Percentiles rank a stretch among this genome's conserved stretches.
Evolutionary conservation across 495 filamentous ascomycete genomes (phyloP).

Genomic region (Mytilinidion resinicola): DNA sequence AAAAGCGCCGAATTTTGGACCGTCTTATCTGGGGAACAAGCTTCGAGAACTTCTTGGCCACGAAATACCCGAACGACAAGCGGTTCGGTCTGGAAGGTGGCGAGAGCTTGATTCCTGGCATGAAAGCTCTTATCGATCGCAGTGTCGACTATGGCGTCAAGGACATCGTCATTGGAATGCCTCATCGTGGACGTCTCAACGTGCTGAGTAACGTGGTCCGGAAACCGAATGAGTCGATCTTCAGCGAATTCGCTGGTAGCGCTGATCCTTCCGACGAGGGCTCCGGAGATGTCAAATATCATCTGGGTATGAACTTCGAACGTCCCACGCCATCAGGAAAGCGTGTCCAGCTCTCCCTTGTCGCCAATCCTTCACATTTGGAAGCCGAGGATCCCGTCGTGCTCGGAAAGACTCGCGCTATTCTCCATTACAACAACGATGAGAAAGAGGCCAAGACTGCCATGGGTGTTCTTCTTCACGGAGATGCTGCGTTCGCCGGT

Average conservation of each 20-base stretch:
- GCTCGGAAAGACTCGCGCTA: conserved; percentile 91
- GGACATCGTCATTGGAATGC: conserved; percentile 99
- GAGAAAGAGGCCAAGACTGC: conserved; percentile 79
- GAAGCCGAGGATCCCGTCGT: conserved; percentile 98
- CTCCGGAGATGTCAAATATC: conserved; percentile 98
- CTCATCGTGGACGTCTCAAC: conserved; percentile 96
- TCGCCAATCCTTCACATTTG: conserved; percentile 96
- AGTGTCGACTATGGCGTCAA: conserved; percentile 98
- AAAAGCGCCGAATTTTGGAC: conserved; percentile 95
- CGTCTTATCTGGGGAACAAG: conserved; percentile 96
- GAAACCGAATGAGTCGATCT: conserved; percentile 98
- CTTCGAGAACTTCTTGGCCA: conserved; percentile 89
- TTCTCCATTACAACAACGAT: conserved; percentile 98
- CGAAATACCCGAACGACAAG: conserved; percentile 99
- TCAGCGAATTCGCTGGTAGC: conserved; percentile 92
- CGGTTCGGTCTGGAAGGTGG: conserved; percentile 96
- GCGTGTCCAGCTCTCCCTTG: conserved; percentile 94
- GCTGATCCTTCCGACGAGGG: conserved; percentile 87
- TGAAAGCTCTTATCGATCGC: conserved; percentile 98
- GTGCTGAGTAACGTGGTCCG: conserved; percentile 97
- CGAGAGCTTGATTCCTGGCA: conserved; percentile 92
- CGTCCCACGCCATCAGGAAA: conserved; percentile 96
- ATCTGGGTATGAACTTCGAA: conserved; percentile 99
- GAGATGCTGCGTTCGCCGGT: conserved; percentile 92
- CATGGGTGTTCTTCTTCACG: conserved; percentile 93